These are phyloP conservation scores for Termitomyces sp. DNA, from an alignment of 768 basidiomycete genomes.

Conservation along the genomic window DNA sequence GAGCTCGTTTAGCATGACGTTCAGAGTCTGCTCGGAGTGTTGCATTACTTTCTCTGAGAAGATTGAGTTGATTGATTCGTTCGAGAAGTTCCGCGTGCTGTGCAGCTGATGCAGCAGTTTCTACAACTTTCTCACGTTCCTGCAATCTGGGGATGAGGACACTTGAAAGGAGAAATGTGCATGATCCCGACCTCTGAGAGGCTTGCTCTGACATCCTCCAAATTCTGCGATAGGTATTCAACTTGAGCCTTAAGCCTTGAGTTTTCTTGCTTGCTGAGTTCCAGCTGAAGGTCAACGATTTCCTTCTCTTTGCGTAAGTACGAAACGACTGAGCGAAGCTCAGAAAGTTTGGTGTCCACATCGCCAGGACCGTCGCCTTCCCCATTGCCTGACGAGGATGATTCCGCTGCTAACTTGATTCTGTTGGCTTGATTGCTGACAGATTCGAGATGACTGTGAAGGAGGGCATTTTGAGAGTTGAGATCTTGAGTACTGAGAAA, in stretches of 20 bases:
- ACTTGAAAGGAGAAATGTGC: background rate
- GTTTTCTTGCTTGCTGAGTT: slow-evolving; percentile 73
- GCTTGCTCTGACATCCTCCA: slow-evolving; percentile 65
- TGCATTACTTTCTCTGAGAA: slow-evolving; percentile 84
- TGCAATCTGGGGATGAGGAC: slow-evolving; percentile 19
- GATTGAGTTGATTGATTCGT: slow-evolving; percentile 80
- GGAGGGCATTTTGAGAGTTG: slow-evolving; percentile 63
- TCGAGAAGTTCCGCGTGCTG: slow-evolving; percentile 84
- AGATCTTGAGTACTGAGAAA: slow-evolving; percentile 63
- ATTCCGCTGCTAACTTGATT: slow-evolving; percentile 67
- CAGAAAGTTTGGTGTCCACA: slow-evolving; percentile 58
- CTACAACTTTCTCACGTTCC: slow-evolving; percentile 79
- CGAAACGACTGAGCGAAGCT: slow-evolving; percentile 71
- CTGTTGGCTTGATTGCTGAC: slow-evolving; percentile 77
- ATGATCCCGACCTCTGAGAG: slow-evolving; percentile 56
- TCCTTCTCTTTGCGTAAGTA: slow-evolving; percentile 90
- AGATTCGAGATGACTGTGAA: slow-evolving; percentile 82
- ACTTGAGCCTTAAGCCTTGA: slow-evolving; percentile 68
- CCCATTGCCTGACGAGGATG: slow-evolving; percentile 32
- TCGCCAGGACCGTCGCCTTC: slow-evolving; percentile 46
- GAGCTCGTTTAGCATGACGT: slow-evolving; percentile 58
- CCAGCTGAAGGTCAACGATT: slow-evolving; percentile 83
- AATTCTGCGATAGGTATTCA: slow-evolving; percentile 61
- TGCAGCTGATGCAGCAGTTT: slow-evolving; percentile 63
- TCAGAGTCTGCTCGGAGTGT: slow-evolving; percentile 78